Conservation (phyloP, 495 filamentous ascomycete genomes). For the Aspergillus diversus region DNA sequence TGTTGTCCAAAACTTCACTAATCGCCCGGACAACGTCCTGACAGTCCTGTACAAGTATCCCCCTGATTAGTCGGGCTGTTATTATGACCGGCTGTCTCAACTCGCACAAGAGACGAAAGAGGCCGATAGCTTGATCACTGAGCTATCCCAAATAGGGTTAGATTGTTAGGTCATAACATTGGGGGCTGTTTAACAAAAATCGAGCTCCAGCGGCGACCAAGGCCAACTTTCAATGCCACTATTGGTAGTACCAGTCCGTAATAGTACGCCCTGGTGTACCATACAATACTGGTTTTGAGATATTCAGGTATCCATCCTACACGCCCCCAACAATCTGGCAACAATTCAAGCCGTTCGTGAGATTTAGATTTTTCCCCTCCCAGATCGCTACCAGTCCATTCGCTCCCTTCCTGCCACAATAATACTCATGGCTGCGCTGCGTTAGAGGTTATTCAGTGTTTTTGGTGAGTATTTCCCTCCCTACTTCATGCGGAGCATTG, state of each 20-base stretch:
- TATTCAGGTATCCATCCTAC: not conserved
- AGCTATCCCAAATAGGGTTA: too few relatives aligned
- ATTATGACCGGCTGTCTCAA: too few relatives aligned
- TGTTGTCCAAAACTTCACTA: too few relatives aligned
- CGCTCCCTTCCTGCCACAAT: not conserved
- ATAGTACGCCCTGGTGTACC: not conserved
- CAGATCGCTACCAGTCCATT: not conserved
- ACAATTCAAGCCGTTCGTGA: not conserved
- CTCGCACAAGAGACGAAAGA: too few relatives aligned
- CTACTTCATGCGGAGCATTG: not conserved
- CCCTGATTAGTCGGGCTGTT: too few relatives aligned
- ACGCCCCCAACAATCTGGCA: not conserved
- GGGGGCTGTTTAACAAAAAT: not conserved
- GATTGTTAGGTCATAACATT: too few relatives aligned
- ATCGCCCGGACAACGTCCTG: too few relatives aligned
- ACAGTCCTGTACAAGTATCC: too few relatives aligned
- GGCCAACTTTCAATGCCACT: not conserved
- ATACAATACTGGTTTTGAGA: not conserved
- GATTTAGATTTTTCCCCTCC: not conserved
- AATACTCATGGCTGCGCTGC: not conserved
- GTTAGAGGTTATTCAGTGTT: not conserved
- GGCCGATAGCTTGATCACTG: too few relatives aligned
- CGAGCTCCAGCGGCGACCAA: not conserved
- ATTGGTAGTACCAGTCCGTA: not conserved
- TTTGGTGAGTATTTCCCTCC: not conserved